Base-by-base conservation (phyloP, 108 stramenopile genomes). In the Stephanodiscus triporus region DNA sequence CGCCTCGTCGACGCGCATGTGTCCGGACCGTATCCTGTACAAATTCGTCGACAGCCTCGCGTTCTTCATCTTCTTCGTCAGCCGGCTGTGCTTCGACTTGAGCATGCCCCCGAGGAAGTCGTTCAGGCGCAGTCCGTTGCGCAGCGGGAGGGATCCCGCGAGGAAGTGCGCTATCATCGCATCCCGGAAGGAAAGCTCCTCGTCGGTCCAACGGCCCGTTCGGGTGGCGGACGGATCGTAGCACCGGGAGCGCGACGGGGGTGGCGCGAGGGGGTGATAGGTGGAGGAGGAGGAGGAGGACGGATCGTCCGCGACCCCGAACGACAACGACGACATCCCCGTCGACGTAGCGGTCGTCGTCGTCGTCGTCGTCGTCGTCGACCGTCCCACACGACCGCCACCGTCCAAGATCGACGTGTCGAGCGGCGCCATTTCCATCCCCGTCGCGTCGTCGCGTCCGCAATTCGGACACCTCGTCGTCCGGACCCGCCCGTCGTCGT, bases 51-150 rank as follows among this genome's bases (percentile, higher is more conserved):
- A 89, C 20, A 95, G 77, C 70, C 86, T 91, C 37, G 91, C 91
- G 37, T 95, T 88, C 62, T 95, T 95, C 94, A 95, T 95, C 79
- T 95, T 95, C 77, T 95, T 95, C 51, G 94, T 91, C 23, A 95
- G 85, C 27, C 94, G 89, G 54, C 89, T 90, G 49, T 93, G 94
- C 73, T 95, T 95, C 20, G 89, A 89, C 56, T 91, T 92, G 53
- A 95, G 82, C 84, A 95, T 95, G 68, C 67, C 82, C 10, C 80
- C 77, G 16, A 95, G 70, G 68, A 95, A 95, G 32, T 95, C 94
- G 76, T 93, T 95, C 19, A 95, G 70, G 72, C 93, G 91, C 43
- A 89, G 62, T 14, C 91, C 94, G 20, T 92, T 84, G 7, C 66
- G 42, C 4, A 95, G 61, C 6, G 94, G 94, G 16, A 95, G 70